These are phyloP conservation scores for Xerocomus amazonicus DNA, from an alignment of 1,284 basidiomycete genomes.

Conservation along the genomic window DNA sequence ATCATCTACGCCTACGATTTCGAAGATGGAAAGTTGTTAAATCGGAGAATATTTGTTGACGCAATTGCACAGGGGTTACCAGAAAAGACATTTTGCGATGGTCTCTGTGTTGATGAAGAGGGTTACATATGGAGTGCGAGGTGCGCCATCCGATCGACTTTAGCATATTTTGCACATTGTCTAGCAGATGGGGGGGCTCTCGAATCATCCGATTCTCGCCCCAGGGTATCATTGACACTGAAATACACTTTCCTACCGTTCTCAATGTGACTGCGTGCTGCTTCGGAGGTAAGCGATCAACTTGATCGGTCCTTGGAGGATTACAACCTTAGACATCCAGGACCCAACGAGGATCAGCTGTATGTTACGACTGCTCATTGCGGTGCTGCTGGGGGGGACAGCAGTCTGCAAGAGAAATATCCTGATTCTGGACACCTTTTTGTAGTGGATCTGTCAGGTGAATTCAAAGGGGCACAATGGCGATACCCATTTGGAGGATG, in stretches of 20 bases:
- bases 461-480: constrained; percentile 45
- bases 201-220: constrained; percentile 52
- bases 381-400: constrained; percentile 51
- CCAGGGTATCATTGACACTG: constrained; percentile 50
- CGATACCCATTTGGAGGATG: constrained; percentile 35
- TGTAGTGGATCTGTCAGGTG: constrained; percentile 54
- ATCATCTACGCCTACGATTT: constrained; percentile 67
- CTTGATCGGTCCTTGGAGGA: not conserved
- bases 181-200: constrained; percentile 58
- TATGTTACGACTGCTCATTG: constrained; percentile 68
- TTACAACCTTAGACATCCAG: constrained; percentile 30
- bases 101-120: constrained; percentile 60
- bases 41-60: constrained; percentile 56
- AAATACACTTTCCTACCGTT: constrained; percentile 56
- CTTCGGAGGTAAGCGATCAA: constrained; percentile 51
- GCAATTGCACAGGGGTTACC: constrained; percentile 50
- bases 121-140: constrained; percentile 69
- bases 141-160: constrained; percentile 33
- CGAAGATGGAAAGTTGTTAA: constrained; percentile 49
- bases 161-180: constrained; percentile 2
- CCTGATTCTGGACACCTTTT: constrained; percentile 67
- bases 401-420: constrained; percentile 45
- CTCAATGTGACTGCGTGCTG: constrained; percentile 63
- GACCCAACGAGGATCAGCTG: constrained; percentile 57
- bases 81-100: constrained; percentile 53